Base-by-base conservation (phyloP, 2,329 filamentous ascomycete genomes). In the Pseudocercospora fijiensis region DNA sequence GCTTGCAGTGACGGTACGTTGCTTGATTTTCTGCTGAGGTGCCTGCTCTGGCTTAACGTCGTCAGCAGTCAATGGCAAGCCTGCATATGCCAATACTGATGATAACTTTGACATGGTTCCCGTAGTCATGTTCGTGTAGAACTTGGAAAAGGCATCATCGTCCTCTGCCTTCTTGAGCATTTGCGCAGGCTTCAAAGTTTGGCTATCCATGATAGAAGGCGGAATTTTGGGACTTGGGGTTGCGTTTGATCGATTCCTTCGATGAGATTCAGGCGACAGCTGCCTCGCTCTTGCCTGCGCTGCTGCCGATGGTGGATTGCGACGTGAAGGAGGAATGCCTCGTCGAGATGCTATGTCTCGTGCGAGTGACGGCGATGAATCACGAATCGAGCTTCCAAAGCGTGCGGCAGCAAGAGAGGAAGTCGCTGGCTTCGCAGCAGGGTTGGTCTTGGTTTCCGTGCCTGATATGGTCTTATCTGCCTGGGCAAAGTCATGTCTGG, bases 41-140 rank as follows among this genome's bases (percentile, higher is more conserved):
- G 70, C 72, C 30, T 69, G 60, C 13, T 72, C 67, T 1, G 70
- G 58, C 30, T 68, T 71, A 2, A 73, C 51, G 66, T 76, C 64
- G 71, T 75, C 62, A 60, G 73, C 61, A 8, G 69, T 78, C 3
- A 99, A 82, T 0, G 95, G 95, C 8, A 99, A 84, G 0, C 94
- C 94, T 4, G 95, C 92, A 79, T 97, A 99, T 3, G 93, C 94
- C 28, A 99, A 82, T 1, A 93, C 93, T 0, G 93, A 92, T 0
- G 94, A 96, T 11, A 98, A 86, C 70, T 89, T 90, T 65, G 92
- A 95, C 73, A 98, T 91, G 55, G 97, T 85, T 60, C 86, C 91
- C 61, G 93, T 92, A 72, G 97, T 96, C 0, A 92, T 58, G 51
- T 70, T 92, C 63, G 85, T 93, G 78, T 98, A 99, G 78, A 98